Base-by-base conservation (phyloP, 306 rosid genomes). In the Sophora flavescens region DNA sequence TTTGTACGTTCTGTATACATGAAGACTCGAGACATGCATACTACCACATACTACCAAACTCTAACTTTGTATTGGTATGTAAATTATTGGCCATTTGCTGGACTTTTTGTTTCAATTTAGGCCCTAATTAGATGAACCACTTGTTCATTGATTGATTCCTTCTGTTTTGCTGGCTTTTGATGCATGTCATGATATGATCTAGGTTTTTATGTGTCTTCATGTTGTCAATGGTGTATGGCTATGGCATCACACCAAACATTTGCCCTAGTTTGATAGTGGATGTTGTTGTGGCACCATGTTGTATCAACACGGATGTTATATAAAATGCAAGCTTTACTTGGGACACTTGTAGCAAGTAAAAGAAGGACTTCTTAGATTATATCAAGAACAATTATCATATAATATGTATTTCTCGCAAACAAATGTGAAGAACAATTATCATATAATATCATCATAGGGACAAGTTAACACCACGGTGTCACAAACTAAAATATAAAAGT, bases 171-270 rank as follows among this genome's bases (percentile, higher is more conserved):
- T 63, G 6, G 45, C 38, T 63, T 67, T 18, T 51, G 62, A 18
- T 51, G 80, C 52, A 60, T 77, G 86, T 35, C 36, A 26, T 80
- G n/a, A n/a, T n/a, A n/a, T n/a, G 1, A 32, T 71, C 52, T 48
- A 77, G 61, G n/a, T 12, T 77, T 66, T 60, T n/a, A 33, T 70
- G 69, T 53, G 16, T 7, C 65, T 9, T 62, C 16, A 2, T 58
- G 33, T 68, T 54, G 11, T 41, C 18, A 47, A 9, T 45, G 63
- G 52, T 16, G 26, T 44, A 56, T 67, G 66, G 9, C 44, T 39
- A 39, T 7, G 10, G 52, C 17, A 45, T n/a, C 41, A 18, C 44
- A 50, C 78, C 50, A 50, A 50, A 62, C 15, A 62, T 74, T 70
- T 48, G 67, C 48, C 17, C 17, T 18, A 63, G 9, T 63, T 62